Evolutionary conservation across 2,329 filamentous ascomycete species (phyloP).

Genomic region (Eutypa lata): DNA sequence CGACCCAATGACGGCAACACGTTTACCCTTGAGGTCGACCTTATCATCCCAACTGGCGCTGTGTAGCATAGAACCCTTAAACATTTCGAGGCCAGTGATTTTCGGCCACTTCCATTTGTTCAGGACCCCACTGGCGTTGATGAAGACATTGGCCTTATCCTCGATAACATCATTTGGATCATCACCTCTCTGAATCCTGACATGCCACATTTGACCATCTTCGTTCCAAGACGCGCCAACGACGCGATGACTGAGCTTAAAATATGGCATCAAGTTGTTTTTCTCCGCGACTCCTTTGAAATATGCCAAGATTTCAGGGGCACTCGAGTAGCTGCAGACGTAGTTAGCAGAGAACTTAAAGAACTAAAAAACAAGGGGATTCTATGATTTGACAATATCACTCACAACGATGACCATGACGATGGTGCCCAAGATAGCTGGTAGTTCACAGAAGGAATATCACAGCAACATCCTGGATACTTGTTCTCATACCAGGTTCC

Average conservation of each 20-base stretch:
- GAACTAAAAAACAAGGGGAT: too few relatives aligned
- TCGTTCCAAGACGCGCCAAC: conserved; percentile 16
- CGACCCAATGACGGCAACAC: too few relatives aligned
- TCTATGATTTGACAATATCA: too few relatives aligned
- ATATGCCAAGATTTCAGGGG: conserved; percentile 8
- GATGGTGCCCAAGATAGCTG: too few relatives aligned
- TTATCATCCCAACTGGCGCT: too few relatives aligned
- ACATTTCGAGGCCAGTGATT: conserved; percentile 14
- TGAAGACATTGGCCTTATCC: conserved; percentile 17
- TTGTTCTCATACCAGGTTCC: too few relatives aligned
- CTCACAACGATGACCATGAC: too few relatives aligned
- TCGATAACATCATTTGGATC: conserved; percentile 2
- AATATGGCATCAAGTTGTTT: conserved; percentile 9
- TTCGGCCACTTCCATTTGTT: conserved; percentile 10
- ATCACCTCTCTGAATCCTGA: conserved; percentile 11
- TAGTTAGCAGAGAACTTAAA: too few relatives aligned
- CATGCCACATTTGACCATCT: conserved; percentile 13
- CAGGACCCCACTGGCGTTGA: conserved; percentile 31
- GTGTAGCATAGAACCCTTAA: neutral
- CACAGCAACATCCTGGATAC: too few relatives aligned
- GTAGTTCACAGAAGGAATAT: too few relatives aligned
- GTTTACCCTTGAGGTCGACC: too few relatives aligned
- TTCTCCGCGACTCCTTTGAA: conserved; percentile 8
- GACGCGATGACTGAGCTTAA: conserved; percentile 6
- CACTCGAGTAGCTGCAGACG: neutral